These are phyloP conservation scores for Crucibulum laeve DNA, from an alignment of 768 basidiomycete genomes.

Conservation along the genomic window DNA sequence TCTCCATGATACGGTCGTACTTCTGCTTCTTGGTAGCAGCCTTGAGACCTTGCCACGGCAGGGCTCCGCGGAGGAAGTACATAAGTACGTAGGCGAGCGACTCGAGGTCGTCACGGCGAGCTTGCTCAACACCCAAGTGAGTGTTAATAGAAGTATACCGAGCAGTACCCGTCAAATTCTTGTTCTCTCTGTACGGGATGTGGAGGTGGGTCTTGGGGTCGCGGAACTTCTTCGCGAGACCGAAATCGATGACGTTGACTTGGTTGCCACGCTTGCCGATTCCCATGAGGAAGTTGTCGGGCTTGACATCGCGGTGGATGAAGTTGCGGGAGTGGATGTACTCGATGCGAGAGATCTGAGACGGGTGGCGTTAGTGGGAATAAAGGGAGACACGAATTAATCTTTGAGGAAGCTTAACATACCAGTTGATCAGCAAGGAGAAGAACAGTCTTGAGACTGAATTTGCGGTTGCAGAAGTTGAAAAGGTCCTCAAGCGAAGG, in stretches of 20 bases:
- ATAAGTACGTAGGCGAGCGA: constrained; percentile 98
- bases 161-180: constrained; percentile 98
- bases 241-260: constrained; percentile 98
- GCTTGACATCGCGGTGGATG: constrained; percentile 97
- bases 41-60: constrained; percentile 99
- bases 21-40: constrained; percentile 99
- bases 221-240: constrained; percentile 99
- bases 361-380: constrained; percentile 16
- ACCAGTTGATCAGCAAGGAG: constrained; percentile 96
- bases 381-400: constrained; percentile 14
- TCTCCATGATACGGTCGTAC: constrained; percentile 99
- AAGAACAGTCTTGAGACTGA: constrained; percentile 94
- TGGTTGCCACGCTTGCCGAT: constrained; percentile 99
- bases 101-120: constrained; percentile 96
- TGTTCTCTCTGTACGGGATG: constrained; percentile 99
- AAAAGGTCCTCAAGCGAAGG: constrained; percentile 89
- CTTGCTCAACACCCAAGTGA: constrained; percentile 96
- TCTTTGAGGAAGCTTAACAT: constrained; percentile 25
- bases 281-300: constrained; percentile 99
- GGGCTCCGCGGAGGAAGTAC: constrained; percentile 98
- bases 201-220: constrained; percentile 99
- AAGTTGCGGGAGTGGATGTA: constrained; percentile 99
- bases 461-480: constrained; percentile 97
- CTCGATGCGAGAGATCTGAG: constrained; percentile 94
- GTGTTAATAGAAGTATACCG: constrained; percentile 99